Evolutionary conservation across 2,329 filamentous ascomycete genomes (phyloP).

Genomic region (Calonectria hongkongensis): DNA sequence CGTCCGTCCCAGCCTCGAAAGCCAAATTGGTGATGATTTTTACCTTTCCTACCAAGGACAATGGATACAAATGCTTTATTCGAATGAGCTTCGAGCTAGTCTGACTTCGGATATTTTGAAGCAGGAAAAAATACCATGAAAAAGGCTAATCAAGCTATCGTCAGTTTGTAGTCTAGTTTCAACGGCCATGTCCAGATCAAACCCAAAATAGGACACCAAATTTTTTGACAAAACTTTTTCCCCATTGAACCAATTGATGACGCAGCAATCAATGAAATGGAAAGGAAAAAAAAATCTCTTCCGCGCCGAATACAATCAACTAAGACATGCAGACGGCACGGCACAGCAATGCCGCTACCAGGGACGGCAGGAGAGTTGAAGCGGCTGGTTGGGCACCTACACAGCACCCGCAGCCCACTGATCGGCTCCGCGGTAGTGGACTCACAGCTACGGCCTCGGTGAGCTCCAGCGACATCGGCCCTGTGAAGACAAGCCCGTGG

Average conservation of each 20-base stretch:
- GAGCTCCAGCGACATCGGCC: conserved; percentile 52
- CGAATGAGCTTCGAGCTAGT: neutral
- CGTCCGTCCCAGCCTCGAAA: no score
- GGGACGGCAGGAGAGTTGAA: neutral
- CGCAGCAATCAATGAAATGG: no score
- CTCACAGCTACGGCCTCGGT: conserved; percentile 20
- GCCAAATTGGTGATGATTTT: no score
- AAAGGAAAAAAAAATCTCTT: neutral
- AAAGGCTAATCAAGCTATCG: neutral
- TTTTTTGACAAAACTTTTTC: neutral
- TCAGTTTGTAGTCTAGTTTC: neutral
- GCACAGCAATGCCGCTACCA: neutral
- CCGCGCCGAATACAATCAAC: neutral
- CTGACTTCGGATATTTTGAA: neutral
- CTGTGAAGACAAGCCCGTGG: conserved; percentile 35
- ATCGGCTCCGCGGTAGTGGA: neutral
- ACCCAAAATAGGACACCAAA: neutral
- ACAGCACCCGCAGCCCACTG: neutral
- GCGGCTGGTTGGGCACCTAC: neutral
- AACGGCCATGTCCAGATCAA: neutral
- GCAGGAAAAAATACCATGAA: neutral
- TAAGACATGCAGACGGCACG: conserved; percentile 2
- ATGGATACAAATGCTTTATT: no score
- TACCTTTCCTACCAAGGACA: no score
- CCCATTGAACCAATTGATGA: no score